Base-by-base conservation (phyloP, 306 rosid genomes). In the Prunus mongolica region DNA sequence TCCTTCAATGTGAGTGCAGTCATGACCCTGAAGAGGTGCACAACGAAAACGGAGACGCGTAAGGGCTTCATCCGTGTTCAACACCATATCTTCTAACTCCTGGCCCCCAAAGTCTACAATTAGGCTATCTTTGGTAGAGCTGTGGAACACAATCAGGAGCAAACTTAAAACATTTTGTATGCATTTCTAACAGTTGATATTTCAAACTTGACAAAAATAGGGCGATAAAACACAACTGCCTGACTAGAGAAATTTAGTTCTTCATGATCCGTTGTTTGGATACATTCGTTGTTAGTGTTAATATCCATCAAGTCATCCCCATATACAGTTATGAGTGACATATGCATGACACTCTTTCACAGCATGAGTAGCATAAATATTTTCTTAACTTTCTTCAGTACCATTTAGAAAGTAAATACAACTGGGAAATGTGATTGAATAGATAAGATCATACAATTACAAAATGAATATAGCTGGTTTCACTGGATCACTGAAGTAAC, bases 1-100 rank as follows among this genome's bases (percentile, higher is more conserved):
- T 67, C 80, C 80, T 76, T 76, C 75, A 55, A 76, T 76, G 38
- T 4, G 75, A 8, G 50, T 44, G 80, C 80, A 76, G 68, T 76
- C 69, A 3, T 76, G 60, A 9, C 68, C 80, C 56, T 25, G 74
- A 57, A 76, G 74, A 67, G 80, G 75, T 68, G 50, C 6, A 46
- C 74, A 76, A 45, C 69, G 61, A 30, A 68, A 76, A 8, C 75
- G 69, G 45, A 76, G 69, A 57, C 25, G 10, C 3, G 0, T 27
- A 68, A 67, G 74, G 8, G 60, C 69, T 76, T 57, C 75, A n/a
- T 76, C 75, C 24, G 8, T 70, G 28, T 76, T 49, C 75, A 76
- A 76, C 66, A 57, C 51, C 80, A 76, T 76, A 19, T 76, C 74
- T 58, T 76, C 75, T 6, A 76, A 68, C 47, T 68, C 80, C 66